A percentile compares a stretch with the other conserved stretches of the same genome.
Evolutionary conservation across 306 rosid species (phyloP).

Genomic region (Macrotyloma uniflorum): DNA sequence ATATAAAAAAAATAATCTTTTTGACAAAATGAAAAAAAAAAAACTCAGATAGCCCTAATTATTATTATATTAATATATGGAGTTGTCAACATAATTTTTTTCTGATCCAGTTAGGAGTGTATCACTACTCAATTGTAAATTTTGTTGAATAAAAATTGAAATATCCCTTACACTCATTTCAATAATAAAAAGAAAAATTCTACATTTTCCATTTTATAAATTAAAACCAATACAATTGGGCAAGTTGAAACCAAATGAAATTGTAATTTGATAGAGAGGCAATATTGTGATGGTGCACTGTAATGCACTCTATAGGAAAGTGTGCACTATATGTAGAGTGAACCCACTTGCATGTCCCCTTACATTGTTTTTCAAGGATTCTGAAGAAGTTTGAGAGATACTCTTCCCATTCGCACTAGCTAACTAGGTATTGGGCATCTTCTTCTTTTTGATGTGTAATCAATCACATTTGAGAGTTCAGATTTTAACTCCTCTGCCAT

Average conservation of each 20-base stretch:
- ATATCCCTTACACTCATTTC: too few species aligned
- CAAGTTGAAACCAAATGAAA: constrained; percentile 1
- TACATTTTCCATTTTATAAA: background rate
- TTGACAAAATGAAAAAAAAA: too few species aligned
- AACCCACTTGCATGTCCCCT: constrained; percentile 35
- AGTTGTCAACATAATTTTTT: too few species aligned
- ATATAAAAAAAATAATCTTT: too few species aligned
- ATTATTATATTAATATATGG: too few species aligned
- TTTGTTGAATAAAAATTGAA: too few species aligned
- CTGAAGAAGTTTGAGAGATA: constrained; percentile 35
- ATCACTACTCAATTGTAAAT: too few species aligned
- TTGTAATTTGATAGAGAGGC: background rate
- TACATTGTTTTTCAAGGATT: constrained; percentile 38
- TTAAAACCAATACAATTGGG: background rate
- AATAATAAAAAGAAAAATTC: background rate
- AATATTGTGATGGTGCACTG: constrained; percentile 33
- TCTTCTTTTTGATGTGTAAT: constrained; percentile 69
- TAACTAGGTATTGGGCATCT: constrained; percentile 31
- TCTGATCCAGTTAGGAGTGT: too few species aligned
- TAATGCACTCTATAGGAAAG: constrained; percentile 41
- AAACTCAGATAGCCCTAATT: too few species aligned
- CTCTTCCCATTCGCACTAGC: constrained; percentile 47
- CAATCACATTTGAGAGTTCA: constrained; percentile 58
- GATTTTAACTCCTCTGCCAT: constrained; percentile 40
- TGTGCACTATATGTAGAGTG: constrained; percentile 16